A percentile compares a stretch with the other conserved stretches of the same genome.
These are phyloP conservation scores for Paragyromitra xinjiangensis DNA, from an alignment of 495 filamentous ascomycete species.

Conservation along the genomic window DNA sequence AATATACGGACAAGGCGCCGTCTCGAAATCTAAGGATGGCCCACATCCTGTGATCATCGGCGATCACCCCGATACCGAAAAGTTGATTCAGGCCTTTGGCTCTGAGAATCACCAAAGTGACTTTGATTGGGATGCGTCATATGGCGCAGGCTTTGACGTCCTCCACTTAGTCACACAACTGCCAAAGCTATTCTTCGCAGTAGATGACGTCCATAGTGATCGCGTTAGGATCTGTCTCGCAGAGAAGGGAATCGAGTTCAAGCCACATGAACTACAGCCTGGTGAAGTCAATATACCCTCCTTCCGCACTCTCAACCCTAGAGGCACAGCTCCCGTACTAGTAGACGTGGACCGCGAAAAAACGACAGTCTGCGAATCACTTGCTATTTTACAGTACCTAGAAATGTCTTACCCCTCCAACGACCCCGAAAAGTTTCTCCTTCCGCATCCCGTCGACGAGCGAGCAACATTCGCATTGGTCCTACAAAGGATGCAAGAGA, in stretches of 20 bases:
- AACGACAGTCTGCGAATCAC: constrained; percentile 51
- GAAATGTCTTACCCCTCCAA: constrained; percentile 59
- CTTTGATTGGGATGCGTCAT: constrained; percentile 81
- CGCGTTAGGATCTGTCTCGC: constrained; percentile 51
- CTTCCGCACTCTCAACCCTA: constrained; percentile 46
- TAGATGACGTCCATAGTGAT: constrained; percentile 30
- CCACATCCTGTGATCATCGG: constrained; percentile 75
- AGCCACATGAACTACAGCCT: constrained; percentile 35
- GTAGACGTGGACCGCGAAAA: constrained; percentile 54
- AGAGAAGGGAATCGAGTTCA: constrained; percentile 49
- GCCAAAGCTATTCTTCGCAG: constrained; percentile 50
- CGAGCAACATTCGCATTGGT: constrained; percentile 45
- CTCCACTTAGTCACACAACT: constrained; percentile 66
- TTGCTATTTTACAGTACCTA: constrained; percentile 62
- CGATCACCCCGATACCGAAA: constrained; percentile 70
- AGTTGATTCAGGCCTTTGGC: constrained; percentile 80
- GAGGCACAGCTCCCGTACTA: constrained; percentile 49
- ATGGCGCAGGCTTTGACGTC: constrained; percentile 87
- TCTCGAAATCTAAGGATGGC: constrained; percentile 66
- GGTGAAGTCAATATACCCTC: constrained; percentile 35
- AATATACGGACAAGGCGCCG: constrained; percentile 95
- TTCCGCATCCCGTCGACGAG: constrained; percentile 46
- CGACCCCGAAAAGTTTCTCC: constrained; percentile 42
- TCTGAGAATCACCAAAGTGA: constrained; percentile 77
- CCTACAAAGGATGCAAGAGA: constrained; percentile 51